Conservation (phyloP, 768 basidiomycete genomes). For the Suillus hirtellus region DNA sequence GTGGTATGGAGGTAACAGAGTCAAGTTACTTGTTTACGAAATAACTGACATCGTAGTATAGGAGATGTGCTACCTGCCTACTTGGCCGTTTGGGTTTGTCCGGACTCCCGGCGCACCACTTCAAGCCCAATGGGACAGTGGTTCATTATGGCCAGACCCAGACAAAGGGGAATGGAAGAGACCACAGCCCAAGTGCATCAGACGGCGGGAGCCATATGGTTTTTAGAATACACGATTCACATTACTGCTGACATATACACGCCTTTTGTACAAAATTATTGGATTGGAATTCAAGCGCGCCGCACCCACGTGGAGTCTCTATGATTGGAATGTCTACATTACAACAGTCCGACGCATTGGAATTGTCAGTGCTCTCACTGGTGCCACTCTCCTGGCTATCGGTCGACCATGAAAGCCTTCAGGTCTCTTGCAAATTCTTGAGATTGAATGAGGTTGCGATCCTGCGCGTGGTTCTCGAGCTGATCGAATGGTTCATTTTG, state of each 20-base stretch:
- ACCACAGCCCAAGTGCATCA: constrained; percentile 26
- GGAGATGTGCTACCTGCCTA: constrained; percentile 31
- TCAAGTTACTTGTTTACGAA: not conserved
- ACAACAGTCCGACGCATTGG: no score
- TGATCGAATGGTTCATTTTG: not conserved
- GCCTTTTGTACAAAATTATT: not conserved
- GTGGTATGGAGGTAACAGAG: constrained; percentile 12
- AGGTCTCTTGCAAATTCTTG: no score
- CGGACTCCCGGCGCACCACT: not conserved
- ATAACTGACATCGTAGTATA: not conserved
- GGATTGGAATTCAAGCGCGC: not conserved
- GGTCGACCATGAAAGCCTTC: no score
- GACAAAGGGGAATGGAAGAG: constrained; percentile 22
- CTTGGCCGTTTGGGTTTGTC: constrained; percentile 22
- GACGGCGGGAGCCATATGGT: constrained; percentile 14
- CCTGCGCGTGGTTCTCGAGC: not conserved
- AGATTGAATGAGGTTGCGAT: not conserved
- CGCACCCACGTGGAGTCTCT: no score
- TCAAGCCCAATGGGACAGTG: not conserved
- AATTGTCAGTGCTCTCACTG: no score
- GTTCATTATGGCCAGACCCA: not conserved
- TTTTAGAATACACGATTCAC: not conserved
- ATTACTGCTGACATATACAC: not conserved
- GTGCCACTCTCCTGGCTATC: no score
- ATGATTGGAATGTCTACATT: not conserved